These are phyloP conservation scores for Allantophomopsis lycopodina DNA, from an alignment of 2,329 filamentous ascomycete species.

Conservation along the genomic window DNA sequence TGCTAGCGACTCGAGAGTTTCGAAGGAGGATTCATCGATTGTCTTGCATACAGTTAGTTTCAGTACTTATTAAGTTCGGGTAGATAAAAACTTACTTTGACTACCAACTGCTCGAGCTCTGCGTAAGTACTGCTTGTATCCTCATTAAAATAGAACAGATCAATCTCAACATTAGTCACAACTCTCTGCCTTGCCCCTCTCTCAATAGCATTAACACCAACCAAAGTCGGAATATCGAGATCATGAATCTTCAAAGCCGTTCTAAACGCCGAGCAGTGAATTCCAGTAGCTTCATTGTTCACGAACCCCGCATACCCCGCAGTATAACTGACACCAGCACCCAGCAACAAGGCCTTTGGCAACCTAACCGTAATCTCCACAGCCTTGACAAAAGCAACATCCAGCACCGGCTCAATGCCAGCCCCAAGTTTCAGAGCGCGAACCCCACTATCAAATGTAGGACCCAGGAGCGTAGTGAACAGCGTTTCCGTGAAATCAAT, in stretches of 20 bases:
- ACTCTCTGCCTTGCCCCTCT: constrained; percentile 52
- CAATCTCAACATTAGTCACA: constrained; percentile 46
- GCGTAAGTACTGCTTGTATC: constrained; percentile 31
- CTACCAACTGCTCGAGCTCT: constrained; percentile 42
- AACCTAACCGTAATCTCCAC: constrained; percentile 40
- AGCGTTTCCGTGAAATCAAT: too few species aligned
- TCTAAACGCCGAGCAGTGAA: constrained; percentile 15
- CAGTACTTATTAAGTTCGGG: neutral
- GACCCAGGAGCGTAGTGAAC: too few species aligned
- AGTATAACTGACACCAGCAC: constrained; percentile 41
- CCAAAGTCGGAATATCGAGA: constrained; percentile 49
- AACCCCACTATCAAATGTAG: too few species aligned
- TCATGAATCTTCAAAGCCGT: constrained; percentile 35
- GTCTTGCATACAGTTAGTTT: constrained; percentile 21
- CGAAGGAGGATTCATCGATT: constrained; percentile 41
- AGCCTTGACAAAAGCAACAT: constrained; percentile 23
- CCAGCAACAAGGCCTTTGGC: constrained; percentile 56
- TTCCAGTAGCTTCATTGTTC: constrained; percentile 9
- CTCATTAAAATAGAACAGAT: constrained; percentile 23
- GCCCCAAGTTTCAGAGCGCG: too few species aligned
- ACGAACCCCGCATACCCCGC: constrained; percentile 26
- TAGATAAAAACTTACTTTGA: constrained; percentile 34
- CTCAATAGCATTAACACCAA: constrained; percentile 64
- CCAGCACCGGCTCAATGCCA: constrained; percentile 17
- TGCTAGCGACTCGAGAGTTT: constrained; percentile 49